Base-by-base conservation (phyloP, 176 grass and related monocot genomes). In the Musa beccarii region DNA sequence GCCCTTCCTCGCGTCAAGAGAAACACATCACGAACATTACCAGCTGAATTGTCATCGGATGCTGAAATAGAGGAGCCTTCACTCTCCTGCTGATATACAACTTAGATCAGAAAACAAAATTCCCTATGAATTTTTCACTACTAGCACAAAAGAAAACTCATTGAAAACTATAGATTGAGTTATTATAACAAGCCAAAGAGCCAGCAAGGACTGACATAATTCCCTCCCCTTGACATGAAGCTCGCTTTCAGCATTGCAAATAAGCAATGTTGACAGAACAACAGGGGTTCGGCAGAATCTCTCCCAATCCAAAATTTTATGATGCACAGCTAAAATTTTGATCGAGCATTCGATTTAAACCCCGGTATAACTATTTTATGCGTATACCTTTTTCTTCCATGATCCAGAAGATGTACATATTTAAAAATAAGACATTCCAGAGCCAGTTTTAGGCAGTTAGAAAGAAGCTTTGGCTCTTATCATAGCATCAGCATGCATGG, bases 1-100 rank as follows among this genome's bases (percentile, higher is more conserved):
- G 95, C 90, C 52, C 86, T 83, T 56, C 90, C 86, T 34, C 29
- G 72, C 64, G 90, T 99, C 85, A 99, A 81, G 54, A 99, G 77
- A 84, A 78, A 85, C 2, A 54, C 53, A 84, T 88, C 74, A 72
- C 54, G 54, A 52, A 63, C 74, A 78, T 62, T 80, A 70, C 24
- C 71, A 11, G 54, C n/a, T 10, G 74, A 19, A 1, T 22, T 68
- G 75, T 78, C 68, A 90, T 20, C 53, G 70, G 67, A 52, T 78
- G 81, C 84, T 84, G 80, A 17, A 64, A 12, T 52, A 70, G 83
- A 79, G 63, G 65, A 57, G 28, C 34, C 81, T 10, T 62, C 26
- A 73, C 4, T 81, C 25, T 85, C 88, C 90, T 99, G 79, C 59
- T 65, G 50, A 65, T 65, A 78, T 81, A 75, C 8, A 86, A 75